phyloP scores from a whole-genome alignment of 345 rosid genomes.

The Gossypium mustelinum region DNA sequence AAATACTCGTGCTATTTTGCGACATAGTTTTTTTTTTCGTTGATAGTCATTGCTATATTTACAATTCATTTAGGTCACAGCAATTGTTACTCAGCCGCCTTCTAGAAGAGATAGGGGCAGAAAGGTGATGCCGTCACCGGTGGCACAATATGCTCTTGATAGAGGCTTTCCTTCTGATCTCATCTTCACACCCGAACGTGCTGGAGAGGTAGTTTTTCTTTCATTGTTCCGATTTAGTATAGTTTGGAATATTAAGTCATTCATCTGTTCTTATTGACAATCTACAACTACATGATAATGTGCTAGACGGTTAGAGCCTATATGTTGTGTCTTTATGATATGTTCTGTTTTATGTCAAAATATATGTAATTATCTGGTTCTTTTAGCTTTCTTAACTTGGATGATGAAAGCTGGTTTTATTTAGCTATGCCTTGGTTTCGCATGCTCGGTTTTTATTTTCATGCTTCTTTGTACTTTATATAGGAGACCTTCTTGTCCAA shows the following conservation, averaged over 20 bases:
- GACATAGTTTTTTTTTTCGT: not conserved
- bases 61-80: conserved; percentile 59
- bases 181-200: conserved; percentile 77
- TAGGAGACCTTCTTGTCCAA: conserved; percentile 64
- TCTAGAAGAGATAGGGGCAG: conserved; percentile 76
- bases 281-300: not conserved
- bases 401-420: not conserved
- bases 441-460: not conserved
- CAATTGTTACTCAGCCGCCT: conserved; percentile 90
- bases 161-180: conserved; percentile 74
- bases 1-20: not conserved
- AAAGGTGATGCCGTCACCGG: conserved; percentile 73
- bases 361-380: not conserved
- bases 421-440: not conserved
- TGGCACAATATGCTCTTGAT: conserved; percentile 75
- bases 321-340: not conserved
- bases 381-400: not conserved
- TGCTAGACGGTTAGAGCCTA: not conserved
- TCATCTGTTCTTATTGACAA: not conserved
- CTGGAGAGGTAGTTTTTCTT: conserved; percentile 64
- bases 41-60: conserved; percentile 7
- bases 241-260: not conserved
- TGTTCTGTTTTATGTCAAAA: not conserved
- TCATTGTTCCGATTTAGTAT: conserved; percentile 7
- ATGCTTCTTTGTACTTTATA: conserved; percentile 12